Evolutionary conservation across 1,284 basidiomycete species (phyloP).

Genomic region (Tilletia indica): DNA sequence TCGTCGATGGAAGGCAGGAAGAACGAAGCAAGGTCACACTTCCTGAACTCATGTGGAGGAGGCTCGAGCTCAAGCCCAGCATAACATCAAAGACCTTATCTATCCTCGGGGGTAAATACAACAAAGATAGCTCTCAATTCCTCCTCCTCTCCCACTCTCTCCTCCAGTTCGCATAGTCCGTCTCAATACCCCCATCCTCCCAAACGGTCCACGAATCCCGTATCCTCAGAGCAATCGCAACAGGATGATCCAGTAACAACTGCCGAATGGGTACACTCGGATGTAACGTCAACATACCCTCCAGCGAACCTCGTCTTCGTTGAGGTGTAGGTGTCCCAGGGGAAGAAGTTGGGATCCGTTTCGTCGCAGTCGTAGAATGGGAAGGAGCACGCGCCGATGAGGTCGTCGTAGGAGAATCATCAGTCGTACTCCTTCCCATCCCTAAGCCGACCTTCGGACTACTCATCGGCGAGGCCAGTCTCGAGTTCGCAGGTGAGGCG

Average conservation of each 20-base stretch:
- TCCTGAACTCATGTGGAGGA: no score
- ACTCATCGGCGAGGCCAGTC: background rate
- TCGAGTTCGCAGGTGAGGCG: conserved; percentile 25
- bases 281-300: conserved; percentile 28
- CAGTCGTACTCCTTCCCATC: background rate
- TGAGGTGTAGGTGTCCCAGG: conserved; percentile 21
- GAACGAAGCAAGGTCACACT: no score
- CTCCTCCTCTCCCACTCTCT: conserved; percentile 56
- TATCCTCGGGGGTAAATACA: no score
- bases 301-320: conserved; percentile 25
- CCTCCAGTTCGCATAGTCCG: conserved; percentile 68
- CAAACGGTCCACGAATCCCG: conserved; percentile 79
- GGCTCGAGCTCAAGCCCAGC: no score
- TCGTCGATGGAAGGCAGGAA: no score
- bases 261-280: conserved; percentile 57
- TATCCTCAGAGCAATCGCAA: conserved; percentile 68
- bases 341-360: background rate
- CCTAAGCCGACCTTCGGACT: background rate
- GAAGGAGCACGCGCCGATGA: no score
- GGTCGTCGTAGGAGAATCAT: no score
- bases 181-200: conserved; percentile 68
- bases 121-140: background rate
- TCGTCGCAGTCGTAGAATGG: no score
- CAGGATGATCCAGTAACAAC: conserved; percentile 63
- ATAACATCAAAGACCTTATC: background rate